Evolutionary conservation across 768 basidiomycete genomes (phyloP).

Genomic region (Auricularia auricula-judae): DNA sequence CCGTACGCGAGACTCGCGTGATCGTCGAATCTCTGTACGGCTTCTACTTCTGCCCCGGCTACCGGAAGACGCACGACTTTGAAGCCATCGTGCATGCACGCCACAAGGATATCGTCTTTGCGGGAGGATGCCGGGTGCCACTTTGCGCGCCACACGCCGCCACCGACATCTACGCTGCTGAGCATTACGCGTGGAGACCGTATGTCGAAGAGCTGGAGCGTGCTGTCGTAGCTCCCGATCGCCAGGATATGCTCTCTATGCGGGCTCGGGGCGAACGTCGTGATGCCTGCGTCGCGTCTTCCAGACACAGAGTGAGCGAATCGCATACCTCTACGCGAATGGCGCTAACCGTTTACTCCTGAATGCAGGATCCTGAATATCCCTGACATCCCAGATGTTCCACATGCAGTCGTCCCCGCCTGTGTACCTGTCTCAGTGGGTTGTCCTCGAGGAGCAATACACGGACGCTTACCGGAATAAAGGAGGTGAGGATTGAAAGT

Average conservation of each 20-base stretch:
- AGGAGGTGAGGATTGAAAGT: slow-evolving; percentile 71
- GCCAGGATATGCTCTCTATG: slow-evolving; percentile 71
- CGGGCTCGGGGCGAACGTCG: slow-evolving; percentile 78
- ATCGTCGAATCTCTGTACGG: slow-evolving; percentile 48
- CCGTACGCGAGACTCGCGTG: slow-evolving; percentile 88
- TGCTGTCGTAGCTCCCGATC: slow-evolving; percentile 87
- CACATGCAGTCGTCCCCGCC: slow-evolving; percentile 84
- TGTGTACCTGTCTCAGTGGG: too few relatives aligned
- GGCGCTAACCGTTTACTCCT: slow-evolving; percentile 56
- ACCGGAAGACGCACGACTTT: slow-evolving; percentile 54
- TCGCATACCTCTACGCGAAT: too few relatives aligned
- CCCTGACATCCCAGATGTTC: slow-evolving; percentile 84
- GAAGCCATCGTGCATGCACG: slow-evolving; percentile 97
- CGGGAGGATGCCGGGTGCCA: slow-evolving; percentile 78
- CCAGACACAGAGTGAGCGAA: too few relatives aligned
- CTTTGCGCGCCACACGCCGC: slow-evolving; percentile 92
- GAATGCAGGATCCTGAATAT: slow-evolving; percentile 51
- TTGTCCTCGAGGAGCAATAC: too few relatives aligned
- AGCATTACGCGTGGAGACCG: slow-evolving; percentile 56
- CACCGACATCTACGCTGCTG: slow-evolving; percentile 57
- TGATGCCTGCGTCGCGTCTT: slow-evolving; percentile 90
- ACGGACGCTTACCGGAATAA: slow-evolving; percentile 44
- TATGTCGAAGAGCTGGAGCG: slow-evolving; percentile 71
- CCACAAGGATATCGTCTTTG: slow-evolving; percentile 70
- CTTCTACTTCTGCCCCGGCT: slow-evolving; percentile 20